These are phyloP conservation scores for Phytophthora megakarya DNA, from an alignment of 352 stramenopile genomes.

Conservation along the genomic window DNA sequence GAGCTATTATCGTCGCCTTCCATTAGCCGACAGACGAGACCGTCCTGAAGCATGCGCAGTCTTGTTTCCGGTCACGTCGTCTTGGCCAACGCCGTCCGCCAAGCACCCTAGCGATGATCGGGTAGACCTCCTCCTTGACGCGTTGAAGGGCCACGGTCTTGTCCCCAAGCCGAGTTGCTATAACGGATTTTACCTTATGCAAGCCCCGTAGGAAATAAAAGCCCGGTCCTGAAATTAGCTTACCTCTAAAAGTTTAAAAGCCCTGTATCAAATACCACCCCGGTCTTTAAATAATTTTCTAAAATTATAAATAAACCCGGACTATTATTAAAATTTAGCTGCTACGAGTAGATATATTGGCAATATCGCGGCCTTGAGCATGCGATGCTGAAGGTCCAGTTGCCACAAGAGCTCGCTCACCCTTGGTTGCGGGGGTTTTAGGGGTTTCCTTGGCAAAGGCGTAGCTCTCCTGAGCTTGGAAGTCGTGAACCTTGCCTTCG, in stretches of 20 bases:
- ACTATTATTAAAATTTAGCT: neutral
- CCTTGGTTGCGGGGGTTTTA: neutral
- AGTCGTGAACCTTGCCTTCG: too few species aligned
- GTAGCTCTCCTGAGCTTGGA: neutral
- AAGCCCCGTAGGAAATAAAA: constrained; percentile 5
- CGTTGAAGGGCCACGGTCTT: neutral
- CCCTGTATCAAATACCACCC: neutral
- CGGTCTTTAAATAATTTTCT: neutral
- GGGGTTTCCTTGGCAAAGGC: neutral
- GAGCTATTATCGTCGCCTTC: neutral
- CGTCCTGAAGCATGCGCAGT: neutral
- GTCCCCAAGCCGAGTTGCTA: too few species aligned
- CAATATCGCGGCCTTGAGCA: too few species aligned
- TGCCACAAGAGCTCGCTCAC: neutral
- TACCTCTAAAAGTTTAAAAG: neutral
- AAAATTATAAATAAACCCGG: neutral
- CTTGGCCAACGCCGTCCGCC: neutral
- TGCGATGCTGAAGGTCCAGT: too few species aligned
- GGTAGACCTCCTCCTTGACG: neutral
- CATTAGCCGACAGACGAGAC: neutral
- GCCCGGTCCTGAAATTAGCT: neutral
- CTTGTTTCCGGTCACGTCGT: neutral
- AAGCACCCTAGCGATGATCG: neutral
- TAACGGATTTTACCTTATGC: neutral
- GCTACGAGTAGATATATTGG: too few species aligned